Percentiles rank a stretch among this genome's conserved stretches.
Conservation (phyloP, 257 asterid genomes). For the Nicotiana otophora region DNA sequence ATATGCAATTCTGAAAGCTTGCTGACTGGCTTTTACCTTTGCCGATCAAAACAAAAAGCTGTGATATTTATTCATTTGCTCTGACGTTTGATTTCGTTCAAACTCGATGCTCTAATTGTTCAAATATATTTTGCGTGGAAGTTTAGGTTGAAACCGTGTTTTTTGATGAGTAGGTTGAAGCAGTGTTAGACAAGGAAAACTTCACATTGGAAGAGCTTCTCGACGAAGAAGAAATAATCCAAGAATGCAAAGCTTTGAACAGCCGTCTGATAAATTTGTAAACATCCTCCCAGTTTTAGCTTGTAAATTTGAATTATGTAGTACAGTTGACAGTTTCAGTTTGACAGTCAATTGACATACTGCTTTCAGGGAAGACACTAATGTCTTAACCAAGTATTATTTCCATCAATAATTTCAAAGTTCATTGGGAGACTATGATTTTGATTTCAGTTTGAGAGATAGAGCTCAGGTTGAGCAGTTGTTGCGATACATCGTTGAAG, state of each 20-base stretch:
- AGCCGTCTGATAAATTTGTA: slow-evolving; percentile 97
- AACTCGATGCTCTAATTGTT: neutral
- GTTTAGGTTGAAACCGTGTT: slow-evolving; percentile 1
- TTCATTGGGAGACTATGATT: neutral
- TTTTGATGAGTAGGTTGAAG: slow-evolving; percentile 50
- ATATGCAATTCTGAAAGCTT: neutral
- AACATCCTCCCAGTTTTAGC: neutral
- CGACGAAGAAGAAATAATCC: slow-evolving; percentile 98
- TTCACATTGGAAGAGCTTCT: slow-evolving; percentile 91
- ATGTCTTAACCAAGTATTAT: neutral
- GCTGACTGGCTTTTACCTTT: neutral
- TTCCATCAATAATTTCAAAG: neutral
- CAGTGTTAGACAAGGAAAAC: slow-evolving; percentile 90
- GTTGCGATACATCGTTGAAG: slow-evolving; percentile 75
- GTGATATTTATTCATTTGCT: neutral
- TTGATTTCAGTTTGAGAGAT: slow-evolving; percentile 78
- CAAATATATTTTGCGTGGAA: neutral
- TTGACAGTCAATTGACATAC: neutral
- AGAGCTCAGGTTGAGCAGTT: slow-evolving; percentile 86
- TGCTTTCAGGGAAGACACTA: neutral
- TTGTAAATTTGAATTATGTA: neutral
- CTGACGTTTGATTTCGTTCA: neutral
- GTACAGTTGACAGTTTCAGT: neutral
- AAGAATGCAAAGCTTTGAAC: slow-evolving; percentile 98
- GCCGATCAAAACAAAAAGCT: neutral